Conservation (phyloP, 2,329 filamentous ascomycete genomes). For the Fusarium coffeatum region DNA sequence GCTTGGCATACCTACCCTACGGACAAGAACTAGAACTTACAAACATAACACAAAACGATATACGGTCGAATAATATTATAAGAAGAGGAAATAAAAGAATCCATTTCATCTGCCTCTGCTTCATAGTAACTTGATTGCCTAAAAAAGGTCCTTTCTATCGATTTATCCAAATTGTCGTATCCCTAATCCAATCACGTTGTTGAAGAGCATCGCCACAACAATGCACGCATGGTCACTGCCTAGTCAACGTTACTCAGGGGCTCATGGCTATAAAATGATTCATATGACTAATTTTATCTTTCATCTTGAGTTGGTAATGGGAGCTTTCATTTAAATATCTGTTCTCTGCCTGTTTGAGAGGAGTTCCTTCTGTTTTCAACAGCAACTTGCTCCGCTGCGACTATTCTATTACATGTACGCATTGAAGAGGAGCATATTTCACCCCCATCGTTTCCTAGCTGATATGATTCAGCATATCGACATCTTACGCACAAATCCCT, state of each 20-base stretch:
- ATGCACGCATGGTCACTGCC: slow-evolving; percentile 16
- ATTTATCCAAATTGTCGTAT: background rate
- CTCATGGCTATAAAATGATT: background rate
- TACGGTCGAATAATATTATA: background rate
- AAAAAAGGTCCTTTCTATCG: background rate
- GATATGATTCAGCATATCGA: background rate
- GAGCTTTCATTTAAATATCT: background rate
- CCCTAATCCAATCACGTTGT: slow-evolving; percentile 9
- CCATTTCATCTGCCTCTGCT: background rate
- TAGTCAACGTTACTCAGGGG: background rate
- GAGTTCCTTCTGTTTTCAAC: background rate
- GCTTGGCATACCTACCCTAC: slow-evolving; percentile 12
- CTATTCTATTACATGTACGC: background rate
- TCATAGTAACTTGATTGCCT: background rate
- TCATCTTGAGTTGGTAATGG: background rate
- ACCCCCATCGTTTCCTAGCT: background rate
- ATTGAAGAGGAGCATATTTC: background rate
- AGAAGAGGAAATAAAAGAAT: background rate
- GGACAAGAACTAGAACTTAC: background rate
- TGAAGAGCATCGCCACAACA: slow-evolving; percentile 18
- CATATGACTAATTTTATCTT: background rate
- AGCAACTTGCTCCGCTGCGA: background rate
- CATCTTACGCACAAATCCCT: background rate
- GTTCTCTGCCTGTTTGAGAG: background rate
- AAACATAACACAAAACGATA: background rate